Evolutionary conservation across 805 yeast genomes (phyloP), one percentile per base, ranked within the genome.

Genomic region (Saccharomycopsis babjevae): DNA sequence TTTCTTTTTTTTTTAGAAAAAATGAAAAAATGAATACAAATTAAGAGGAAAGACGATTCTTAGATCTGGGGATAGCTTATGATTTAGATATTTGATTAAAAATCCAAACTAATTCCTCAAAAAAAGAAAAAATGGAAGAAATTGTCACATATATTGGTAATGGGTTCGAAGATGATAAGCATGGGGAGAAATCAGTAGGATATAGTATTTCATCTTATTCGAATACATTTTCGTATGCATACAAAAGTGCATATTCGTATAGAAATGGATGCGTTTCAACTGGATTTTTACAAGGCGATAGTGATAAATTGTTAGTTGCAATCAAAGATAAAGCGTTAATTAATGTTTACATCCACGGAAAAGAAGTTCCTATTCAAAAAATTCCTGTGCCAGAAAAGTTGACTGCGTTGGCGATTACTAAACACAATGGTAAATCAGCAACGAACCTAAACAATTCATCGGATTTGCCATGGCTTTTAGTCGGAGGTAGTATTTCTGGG

Each of bases 351-450:
- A 50, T 66, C 2, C 69, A 69, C 36, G 72, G 71, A 62, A 68
- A 74, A 66, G 77, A 78, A 67, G 76, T 89, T 38, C 81, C 84
- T 5, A 89, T 88, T 66, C 94, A 91, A 74, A 78, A 86, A 67
- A 77, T 92, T 50, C 94, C 97, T 0, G 76, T 92, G 15, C 97
- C 97, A 0, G 97, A 89, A 71, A 83, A 82, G 59, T 72, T 92
- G 50, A 73, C 80, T 15, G 82, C 89, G 68, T 67, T 89, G 57
- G 74, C 80, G 0, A 67, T 82, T 3, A 62, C 68, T 34, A 68
- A 68, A 34, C 64, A 66, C 18, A 64, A 64, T 18, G 57, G 63
- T 38, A 65, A 66, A 30, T 56, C 65, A 5, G 64, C 54, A 1
- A 65, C 65, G 7, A 59, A 62, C 16, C 66, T 65, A 11, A 68